Evolutionary conservation across 352 stramenopile genomes (phyloP).

Genomic region (Globisporangium yorkense): DNA sequence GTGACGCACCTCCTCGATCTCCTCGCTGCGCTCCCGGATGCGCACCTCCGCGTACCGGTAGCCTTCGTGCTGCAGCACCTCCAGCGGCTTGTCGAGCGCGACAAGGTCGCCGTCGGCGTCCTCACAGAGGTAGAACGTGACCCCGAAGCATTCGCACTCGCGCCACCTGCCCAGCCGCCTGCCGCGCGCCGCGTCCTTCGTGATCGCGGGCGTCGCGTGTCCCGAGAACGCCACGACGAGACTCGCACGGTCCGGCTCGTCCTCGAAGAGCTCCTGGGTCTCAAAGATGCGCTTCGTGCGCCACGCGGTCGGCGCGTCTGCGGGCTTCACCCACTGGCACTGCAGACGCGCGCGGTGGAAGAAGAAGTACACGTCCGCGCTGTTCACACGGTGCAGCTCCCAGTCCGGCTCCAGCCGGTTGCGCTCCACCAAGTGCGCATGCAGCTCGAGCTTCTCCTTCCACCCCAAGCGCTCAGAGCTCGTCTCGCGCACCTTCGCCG

Average conservation of each 20-base stretch:
- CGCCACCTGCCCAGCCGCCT: slow-evolving; percentile 43
- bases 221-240: slow-evolving; percentile 46
- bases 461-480: slow-evolving; percentile 35
- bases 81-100: slow-evolving; percentile 43
- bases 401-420: slow-evolving; percentile 40
- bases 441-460: slow-evolving; percentile 55
- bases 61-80: slow-evolving; percentile 43
- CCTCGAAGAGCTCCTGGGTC: slow-evolving; percentile 33
- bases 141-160: slow-evolving; percentile 41
- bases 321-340: slow-evolving; percentile 55
- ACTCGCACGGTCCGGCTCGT: slow-evolving; percentile 38
- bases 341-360: slow-evolving; percentile 43
- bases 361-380: slow-evolving; percentile 66
- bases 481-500: slow-evolving; percentile 26
- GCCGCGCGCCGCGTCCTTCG: slow-evolving; percentile 35
- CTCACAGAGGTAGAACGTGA: slow-evolving; percentile 50
- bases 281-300: slow-evolving; percentile 54
- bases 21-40: slow-evolving; percentile 49
- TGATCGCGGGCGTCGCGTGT: slow-evolving; percentile 18
- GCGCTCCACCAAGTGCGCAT: slow-evolving; percentile 46
- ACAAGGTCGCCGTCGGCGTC: slow-evolving; percentile 18
- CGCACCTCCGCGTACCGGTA: slow-evolving; percentile 48
- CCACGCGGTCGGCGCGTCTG: slow-evolving; percentile 33
- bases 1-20: slow-evolving; percentile 40
- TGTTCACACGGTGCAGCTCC: slow-evolving; percentile 56